Conservation (phyloP, 495 filamentous ascomycete species). For the Aspergillus haitiensis region DNA sequence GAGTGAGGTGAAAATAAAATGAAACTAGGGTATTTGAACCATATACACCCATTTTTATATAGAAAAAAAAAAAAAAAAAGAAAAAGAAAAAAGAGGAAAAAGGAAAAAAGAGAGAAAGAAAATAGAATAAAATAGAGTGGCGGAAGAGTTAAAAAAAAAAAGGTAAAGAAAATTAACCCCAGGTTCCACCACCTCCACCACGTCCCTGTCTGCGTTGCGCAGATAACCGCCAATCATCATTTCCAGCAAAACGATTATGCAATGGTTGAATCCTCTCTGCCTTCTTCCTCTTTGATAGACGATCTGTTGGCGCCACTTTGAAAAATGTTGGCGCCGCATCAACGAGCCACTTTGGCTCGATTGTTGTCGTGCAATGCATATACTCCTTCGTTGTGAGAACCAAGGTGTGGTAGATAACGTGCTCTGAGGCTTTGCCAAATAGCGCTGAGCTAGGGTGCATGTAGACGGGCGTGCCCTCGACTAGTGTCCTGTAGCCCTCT, state of each 20-base stretch:
- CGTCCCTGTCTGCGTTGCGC: constrained; percentile 86
- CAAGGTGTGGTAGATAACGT: constrained; percentile 87
- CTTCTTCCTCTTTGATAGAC: constrained; percentile 86
- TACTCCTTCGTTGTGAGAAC: constrained; percentile 96
- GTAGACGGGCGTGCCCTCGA: constrained; percentile 91
- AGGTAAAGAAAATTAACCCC: constrained; percentile 62
- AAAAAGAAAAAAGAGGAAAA: constrained; percentile 2
- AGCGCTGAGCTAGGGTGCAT: constrained; percentile 88
- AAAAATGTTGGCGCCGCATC: constrained; percentile 97
- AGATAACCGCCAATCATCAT: constrained; percentile 91
- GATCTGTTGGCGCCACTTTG: constrained; percentile 89
- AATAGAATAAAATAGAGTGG: not conserved
- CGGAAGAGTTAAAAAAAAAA: not conserved
- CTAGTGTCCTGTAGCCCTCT: constrained; percentile 95
- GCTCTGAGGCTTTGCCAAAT: constrained; percentile 93
- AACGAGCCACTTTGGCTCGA: constrained; percentile 90
- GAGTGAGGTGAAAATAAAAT: not conserved
- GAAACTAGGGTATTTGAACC: not conserved
- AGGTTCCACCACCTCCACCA: constrained; percentile 90
- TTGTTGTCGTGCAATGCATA: constrained; percentile 88
- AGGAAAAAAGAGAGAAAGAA: not conserved
- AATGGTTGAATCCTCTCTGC: constrained; percentile 92
- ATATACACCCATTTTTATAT: not conserved
- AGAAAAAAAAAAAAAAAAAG: not conserved
- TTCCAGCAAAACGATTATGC: constrained; percentile 86